Evolutionary conservation across 805 yeast species (phyloP), one percentile per base, ranked within the genome.

Genomic region (Saccharomycopsis microspora): DNA sequence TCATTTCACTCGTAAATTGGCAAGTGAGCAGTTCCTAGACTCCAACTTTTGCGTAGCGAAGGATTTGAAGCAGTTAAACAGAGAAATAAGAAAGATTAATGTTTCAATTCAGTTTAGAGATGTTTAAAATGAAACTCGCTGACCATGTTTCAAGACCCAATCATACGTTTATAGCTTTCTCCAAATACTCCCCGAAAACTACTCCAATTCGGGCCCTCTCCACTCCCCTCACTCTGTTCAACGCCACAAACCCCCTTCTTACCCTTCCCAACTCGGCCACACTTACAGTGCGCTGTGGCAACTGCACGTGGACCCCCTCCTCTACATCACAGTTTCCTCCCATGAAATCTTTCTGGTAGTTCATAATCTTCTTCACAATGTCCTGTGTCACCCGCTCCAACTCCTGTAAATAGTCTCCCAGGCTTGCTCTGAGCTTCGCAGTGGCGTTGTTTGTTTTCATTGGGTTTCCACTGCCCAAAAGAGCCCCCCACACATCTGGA

Each of bases 401-500:
- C 53, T 83, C 80, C 57, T 84, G 89, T 35, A 88, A 65, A 58
- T 83, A 89, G 61, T 85, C 78, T 10, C 81, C 74, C 5, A 83
- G 80, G 0, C 84, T 72, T 0, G 95, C 89, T 1, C 95, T 85
- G 59, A 85, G 87, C 40, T 86, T 64, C 35, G 83, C 64, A 0
- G 97, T 89, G 3, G 96, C 94, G 37, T 82, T 80, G 58, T 87
- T 90, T 4, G 96, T 94, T 6, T 80, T 75, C 47, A 84, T 70
- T 42, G 42, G 45, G 41, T 47, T 50, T 7, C 63, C 58, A 32
- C 60, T 58, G 31, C 39, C 31, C 34, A 77, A 81, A 3, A 82
- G 57, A 0, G 78, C 73, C 43, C 72, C 72, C 80, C 82, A 80
- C 1, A 93, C 72, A 11, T 78, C 84, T 19, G 19, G 19, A 19